Evolutionary conservation across 345 rosid species (phyloP).

Genomic region (Sisymbrium irio): DNA sequence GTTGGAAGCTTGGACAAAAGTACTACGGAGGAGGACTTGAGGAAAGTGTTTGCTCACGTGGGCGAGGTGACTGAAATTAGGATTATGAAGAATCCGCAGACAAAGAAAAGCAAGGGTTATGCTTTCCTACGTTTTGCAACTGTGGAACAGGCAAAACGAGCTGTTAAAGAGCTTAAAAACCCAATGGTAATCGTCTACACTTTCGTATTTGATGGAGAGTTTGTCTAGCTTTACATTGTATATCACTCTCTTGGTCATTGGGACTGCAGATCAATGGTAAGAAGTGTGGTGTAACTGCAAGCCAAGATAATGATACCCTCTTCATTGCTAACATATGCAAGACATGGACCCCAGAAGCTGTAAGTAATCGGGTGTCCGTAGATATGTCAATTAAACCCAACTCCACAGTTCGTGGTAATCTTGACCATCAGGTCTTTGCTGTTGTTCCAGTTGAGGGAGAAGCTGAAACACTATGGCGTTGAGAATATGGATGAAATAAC

Average conservation of each 20-base stretch:
- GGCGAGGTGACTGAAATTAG: conserved; percentile 88
- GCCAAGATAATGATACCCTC: conserved; percentile 96
- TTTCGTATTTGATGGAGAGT: conserved; percentile 35
- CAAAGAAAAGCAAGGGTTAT: conserved; percentile 94
- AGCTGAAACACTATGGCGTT: conserved; percentile 93
- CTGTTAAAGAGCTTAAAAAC: conserved; percentile 70
- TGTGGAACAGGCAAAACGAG: conserved; percentile 89
- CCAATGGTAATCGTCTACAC: conserved; percentile 73
- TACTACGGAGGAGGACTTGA: conserved; percentile 77
- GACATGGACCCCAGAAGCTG: conserved; percentile 91
- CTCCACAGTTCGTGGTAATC: conserved; percentile 26
- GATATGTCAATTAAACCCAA: conserved; percentile 32
- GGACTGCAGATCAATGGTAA: conserved; percentile 92
- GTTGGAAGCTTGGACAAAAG: conserved; percentile 93
- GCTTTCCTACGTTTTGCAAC: conserved; percentile 94
- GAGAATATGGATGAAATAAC: conserved; percentile 84
- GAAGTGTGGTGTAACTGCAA: conserved; percentile 92
- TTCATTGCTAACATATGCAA: conserved; percentile 95
- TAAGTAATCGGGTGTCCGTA: conserved; percentile 56
- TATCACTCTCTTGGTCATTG: conserved; percentile 39
- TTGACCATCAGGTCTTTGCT: conserved; percentile 38
- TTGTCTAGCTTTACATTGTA: conserved; percentile 34
- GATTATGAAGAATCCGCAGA: conserved; percentile 85
- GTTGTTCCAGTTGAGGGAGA: conserved; percentile 80
- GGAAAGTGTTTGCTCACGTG: conserved; percentile 68